A percentile compares a stretch with the other conserved stretches of the same genome.
These are phyloP conservation scores for Globisporangium middletonii DNA, from an alignment of 352 stramenopile species.

Conservation along the genomic window DNA sequence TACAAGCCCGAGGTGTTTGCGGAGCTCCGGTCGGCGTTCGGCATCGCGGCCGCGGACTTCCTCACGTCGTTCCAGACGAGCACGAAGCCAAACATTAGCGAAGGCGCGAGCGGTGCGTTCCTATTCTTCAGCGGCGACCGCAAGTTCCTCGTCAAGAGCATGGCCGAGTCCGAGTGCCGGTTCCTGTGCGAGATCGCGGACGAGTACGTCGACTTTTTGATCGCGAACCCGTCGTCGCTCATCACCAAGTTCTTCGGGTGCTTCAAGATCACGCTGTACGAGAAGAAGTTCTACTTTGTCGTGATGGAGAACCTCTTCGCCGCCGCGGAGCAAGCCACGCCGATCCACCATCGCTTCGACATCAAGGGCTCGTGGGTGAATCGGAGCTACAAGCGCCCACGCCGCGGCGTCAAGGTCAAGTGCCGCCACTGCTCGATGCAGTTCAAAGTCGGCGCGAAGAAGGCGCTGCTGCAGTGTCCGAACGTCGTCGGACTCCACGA, in stretches of 20 bases:
- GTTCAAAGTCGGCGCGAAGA: conserved; percentile 74
- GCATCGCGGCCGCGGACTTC: conserved; percentile 64
- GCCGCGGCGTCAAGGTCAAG: conserved; percentile 70
- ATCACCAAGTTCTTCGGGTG: conserved; percentile 89
- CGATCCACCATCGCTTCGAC: conserved; percentile 86
- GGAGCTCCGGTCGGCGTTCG: conserved; percentile 60
- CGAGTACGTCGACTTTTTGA: conserved; percentile 83
- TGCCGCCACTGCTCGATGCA: conserved; percentile 85
- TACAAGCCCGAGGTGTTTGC: conserved; percentile 73
- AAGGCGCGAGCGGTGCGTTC: conserved; percentile 89
- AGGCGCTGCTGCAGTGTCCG: conserved; percentile 58
- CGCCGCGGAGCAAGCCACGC: conserved; percentile 45
- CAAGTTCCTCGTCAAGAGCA: conserved; percentile 89
- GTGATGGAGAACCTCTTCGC: conserved; percentile 92
- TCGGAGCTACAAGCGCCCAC: conserved; percentile 73
- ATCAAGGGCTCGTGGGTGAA: conserved; percentile 92
- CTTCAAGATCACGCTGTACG: conserved; percentile 88
- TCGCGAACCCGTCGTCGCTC: conserved; percentile 59
- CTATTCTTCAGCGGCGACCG: conserved; percentile 90
- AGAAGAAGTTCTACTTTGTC: conserved; percentile 89
- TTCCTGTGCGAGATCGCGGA: conserved; percentile 83
- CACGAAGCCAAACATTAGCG: conserved; percentile 85
- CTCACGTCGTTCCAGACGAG: conserved; percentile 70
- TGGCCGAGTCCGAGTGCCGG: conserved; percentile 71
- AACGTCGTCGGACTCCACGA: conserved; percentile 78